Evolutionary conservation across 2,329 filamentous ascomycete species (phyloP).

Genomic region (Xylaria multiplex): DNA sequence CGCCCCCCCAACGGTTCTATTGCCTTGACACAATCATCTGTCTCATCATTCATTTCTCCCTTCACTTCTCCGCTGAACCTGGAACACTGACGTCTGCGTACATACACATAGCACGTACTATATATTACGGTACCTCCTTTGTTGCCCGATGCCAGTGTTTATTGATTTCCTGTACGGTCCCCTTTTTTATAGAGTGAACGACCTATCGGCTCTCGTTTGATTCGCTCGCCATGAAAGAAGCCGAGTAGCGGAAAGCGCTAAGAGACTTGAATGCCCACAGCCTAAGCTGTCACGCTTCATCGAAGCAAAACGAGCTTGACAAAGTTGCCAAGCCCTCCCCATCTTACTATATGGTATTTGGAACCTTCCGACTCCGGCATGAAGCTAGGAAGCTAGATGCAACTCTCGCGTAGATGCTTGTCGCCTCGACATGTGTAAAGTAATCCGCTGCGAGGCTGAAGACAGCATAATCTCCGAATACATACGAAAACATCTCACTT

Average conservation of each 20-base stretch:
- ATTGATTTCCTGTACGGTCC: not conserved
- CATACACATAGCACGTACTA: no score
- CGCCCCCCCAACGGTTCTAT: not conserved
- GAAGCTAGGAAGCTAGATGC: conserved; percentile 19
- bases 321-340: conserved; percentile 18
- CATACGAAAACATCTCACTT: not conserved
- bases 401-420: conserved; percentile 29
- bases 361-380: conserved; percentile 32
- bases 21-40: conserved; percentile 10
- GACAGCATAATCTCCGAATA: not conserved
- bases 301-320: conserved; percentile 17
- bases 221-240: conserved; percentile 3
- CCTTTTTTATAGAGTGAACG: not conserved
- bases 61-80: not conserved
- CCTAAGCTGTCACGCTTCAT: not conserved
- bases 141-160: not conserved
- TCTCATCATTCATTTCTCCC: conserved; percentile 8
- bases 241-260: conserved; percentile 12
- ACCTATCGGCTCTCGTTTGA: not conserved
- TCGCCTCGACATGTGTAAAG: not conserved
- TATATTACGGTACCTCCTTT: not conserved
- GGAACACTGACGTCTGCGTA: not conserved
- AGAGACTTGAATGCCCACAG: not conserved
- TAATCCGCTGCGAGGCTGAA: conserved; percentile 25
- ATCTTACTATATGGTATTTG: conserved; percentile 28